These are phyloP conservation scores for Elsinoe arachidis DNA, from an alignment of 2,329 filamentous ascomycete genomes.

Conservation along the genomic window DNA sequence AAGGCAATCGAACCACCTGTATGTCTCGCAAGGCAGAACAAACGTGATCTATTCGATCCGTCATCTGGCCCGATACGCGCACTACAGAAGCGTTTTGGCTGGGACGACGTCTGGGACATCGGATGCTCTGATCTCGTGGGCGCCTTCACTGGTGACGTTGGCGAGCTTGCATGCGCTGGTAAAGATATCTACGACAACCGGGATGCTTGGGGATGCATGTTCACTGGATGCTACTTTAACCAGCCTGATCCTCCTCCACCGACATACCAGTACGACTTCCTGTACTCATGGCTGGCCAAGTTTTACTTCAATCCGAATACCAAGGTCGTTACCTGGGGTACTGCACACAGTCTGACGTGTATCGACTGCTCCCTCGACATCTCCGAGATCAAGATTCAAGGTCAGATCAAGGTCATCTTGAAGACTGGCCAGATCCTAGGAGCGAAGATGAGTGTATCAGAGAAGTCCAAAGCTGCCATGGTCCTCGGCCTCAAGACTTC, in stretches of 20 bases:
- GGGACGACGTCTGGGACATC: not conserved
- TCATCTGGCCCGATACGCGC: not conserved
- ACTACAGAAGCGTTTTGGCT: not conserved
- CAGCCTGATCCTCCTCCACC: not conserved
- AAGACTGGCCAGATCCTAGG: not conserved
- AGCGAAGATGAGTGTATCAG: not conserved
- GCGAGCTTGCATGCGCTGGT: not conserved
- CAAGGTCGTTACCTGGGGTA: not conserved
- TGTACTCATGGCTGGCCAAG: not conserved
- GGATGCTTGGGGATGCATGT: not conserved
- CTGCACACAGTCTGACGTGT: not conserved
- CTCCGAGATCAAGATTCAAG: not conserved
- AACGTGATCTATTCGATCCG: not conserved
- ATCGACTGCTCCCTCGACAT: conserved; percentile 1
- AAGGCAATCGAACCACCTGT: too few relatives aligned
- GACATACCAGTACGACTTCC: not conserved
- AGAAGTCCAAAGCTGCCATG: not conserved
- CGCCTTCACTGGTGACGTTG: not conserved
- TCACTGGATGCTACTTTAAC: not conserved
- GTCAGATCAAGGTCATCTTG: not conserved
- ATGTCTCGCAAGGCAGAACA: too few relatives aligned
- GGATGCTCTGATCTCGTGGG: not conserved
- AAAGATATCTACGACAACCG: not conserved
- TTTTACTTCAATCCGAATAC: not conserved
- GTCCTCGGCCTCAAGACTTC: not conserved